Conservation (phyloP, 345 rosid genomes). For the Populus deltoides region DNA sequence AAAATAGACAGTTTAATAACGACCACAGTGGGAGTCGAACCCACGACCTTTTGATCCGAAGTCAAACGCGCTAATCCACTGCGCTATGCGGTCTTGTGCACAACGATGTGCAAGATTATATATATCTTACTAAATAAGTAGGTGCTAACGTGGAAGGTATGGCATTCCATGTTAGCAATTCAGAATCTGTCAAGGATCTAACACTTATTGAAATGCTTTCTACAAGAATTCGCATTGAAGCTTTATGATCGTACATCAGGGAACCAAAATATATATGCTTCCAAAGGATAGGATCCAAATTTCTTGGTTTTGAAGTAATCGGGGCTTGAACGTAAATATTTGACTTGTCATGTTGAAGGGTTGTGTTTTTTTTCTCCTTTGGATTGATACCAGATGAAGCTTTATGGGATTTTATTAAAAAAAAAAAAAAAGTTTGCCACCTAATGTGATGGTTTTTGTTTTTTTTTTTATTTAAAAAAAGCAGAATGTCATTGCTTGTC, state of each 20-base stretch:
- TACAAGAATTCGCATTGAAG: not conserved
- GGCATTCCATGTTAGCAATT: not conserved
- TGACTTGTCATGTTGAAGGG: too few species aligned
- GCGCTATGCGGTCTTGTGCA: constrained; percentile 46
- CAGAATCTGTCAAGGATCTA: not conserved
- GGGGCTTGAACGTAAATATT: too few species aligned
- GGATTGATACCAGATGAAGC: too few species aligned
- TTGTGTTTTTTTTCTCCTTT: too few species aligned
- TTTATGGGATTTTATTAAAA: too few species aligned
- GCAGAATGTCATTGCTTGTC: not conserved
- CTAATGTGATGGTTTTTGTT: not conserved
- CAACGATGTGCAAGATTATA: accelerated
- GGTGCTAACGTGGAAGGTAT: too few species aligned
- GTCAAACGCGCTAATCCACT: constrained; percentile 56
- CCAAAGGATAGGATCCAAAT: too few species aligned
- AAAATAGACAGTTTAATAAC: not conserved
- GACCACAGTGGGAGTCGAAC: constrained; percentile 45
- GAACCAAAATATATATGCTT: too few species aligned
- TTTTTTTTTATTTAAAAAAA: too few species aligned
- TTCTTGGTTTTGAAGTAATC: too few species aligned
- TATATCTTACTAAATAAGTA: accelerated
- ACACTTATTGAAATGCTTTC: not conserved
- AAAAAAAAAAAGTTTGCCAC: too few species aligned
- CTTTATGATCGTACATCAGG: not conserved
- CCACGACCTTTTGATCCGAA: constrained; percentile 57